Evolutionary conservation across 2,329 filamentous ascomycete genomes (phyloP), one percentile per base, ranked within the genome.

Genomic region (Aspergillus floridensis): DNA sequence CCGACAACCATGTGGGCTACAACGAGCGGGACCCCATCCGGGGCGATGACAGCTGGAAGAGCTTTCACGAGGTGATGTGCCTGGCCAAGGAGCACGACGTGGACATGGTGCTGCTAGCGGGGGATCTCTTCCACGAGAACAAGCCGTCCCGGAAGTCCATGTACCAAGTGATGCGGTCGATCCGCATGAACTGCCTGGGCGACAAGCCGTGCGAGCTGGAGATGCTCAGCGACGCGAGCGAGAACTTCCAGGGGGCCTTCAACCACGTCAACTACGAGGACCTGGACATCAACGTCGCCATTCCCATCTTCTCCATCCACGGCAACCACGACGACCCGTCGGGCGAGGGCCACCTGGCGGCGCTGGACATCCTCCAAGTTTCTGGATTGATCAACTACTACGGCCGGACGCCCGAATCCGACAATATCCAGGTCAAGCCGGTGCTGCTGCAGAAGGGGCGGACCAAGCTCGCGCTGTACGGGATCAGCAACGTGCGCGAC

Each of bases 201-300:
- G 91, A 96, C 78, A 97, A 96, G 71, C 95, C 95, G 0, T 98
- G 93, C 73, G 91, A 96, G 74, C 82, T 99, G 61, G 91, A 99
- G 75, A 92, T 98, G 76, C 82, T 99, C 49, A 96, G 92, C 72
- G 95, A 99, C 75, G 92, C 91, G 7, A 92, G 88, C 66, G 90
- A 96, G 69, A 91, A 93, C 63, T 97, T 99, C 68, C 89, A 92
- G 62, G 90, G 90, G 6, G 88, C 92, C 0, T 96, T 97, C 72
- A 88, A 92, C 53, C 90, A 97, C 74, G 93, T 96, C 76, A 99
- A 99, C 76, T 99, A 99, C 76, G 92, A 98, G 76, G 95, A 99
- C 70, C 87, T 91, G 24, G 92, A 99, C 68, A 97, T 99, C 76
- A 99, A 99, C 70, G 87, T 99, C 61, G 91, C 93, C 1, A 97